A percentile compares a stretch with the other conserved stretches of the same genome.
phyloP scores from a whole-genome alignment of 176 grass and related monocot species.

The Thinopyrum elongatum region DNA sequence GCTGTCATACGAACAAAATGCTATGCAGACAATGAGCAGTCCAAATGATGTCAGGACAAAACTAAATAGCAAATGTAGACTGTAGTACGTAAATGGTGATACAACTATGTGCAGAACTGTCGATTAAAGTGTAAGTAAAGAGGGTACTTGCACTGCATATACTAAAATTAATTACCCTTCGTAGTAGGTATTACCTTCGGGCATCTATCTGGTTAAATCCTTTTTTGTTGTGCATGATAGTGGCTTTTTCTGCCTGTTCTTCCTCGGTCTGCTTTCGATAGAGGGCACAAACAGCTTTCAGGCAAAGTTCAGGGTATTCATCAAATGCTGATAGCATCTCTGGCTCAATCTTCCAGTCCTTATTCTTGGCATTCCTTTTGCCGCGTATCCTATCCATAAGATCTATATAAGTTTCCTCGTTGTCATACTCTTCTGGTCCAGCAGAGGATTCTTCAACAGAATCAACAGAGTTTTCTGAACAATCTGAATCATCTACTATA shows the following conservation, averaged over 20 bases:
- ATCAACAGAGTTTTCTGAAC: constrained; percentile 26
- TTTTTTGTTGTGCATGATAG: constrained; percentile 38
- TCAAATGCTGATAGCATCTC: constrained; percentile 74
- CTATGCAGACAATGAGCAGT: constrained; percentile 8
- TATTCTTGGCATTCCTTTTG: constrained; percentile 34
- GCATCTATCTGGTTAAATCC: constrained; percentile 71
- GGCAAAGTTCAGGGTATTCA: constrained; percentile 44
- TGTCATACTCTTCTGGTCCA: constrained; percentile 24
- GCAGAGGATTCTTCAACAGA: constrained; percentile 9
- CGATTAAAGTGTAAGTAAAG: neutral
- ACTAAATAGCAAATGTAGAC: neutral
- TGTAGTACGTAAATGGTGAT: neutral
- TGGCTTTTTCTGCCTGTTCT: constrained; percentile 40
- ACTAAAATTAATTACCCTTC: neutral
- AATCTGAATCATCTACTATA: constrained; percentile 40
- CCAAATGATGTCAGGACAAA: neutral
- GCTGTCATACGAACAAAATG: neutral
- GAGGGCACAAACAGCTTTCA: constrained; percentile 85
- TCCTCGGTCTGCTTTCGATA: constrained; percentile 62
- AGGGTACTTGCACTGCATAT: neutral
- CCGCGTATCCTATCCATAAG: constrained; percentile 43
- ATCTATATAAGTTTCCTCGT: constrained; percentile 36
- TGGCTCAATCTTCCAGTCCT: constrained; percentile 57
- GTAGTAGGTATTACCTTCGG: constrained; percentile 40
- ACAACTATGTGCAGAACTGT: neutral